phyloP scores from a whole-genome alignment of 176 grass and related monocot species.

The Tillandsia fasciculata region DNA sequence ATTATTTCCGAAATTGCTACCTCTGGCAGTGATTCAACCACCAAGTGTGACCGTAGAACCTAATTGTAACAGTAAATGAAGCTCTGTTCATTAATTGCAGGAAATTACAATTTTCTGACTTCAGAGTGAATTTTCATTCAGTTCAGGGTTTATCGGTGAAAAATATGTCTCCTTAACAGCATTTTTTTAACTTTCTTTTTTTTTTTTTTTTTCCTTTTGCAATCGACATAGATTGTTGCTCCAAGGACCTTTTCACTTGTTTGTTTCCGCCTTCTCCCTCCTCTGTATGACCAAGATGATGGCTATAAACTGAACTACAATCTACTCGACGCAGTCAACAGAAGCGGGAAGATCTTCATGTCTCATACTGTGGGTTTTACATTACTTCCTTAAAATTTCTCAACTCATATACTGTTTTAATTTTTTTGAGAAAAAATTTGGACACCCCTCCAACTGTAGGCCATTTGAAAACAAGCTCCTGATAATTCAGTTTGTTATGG shows the following conservation, averaged over 20 bases:
- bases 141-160: background rate
- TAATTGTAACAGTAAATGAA: too few species aligned
- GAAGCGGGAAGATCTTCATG: slow-evolving; percentile 53
- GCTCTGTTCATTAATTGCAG: too few species aligned
- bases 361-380: slow-evolving; percentile 43
- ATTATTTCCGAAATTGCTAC: too few species aligned
- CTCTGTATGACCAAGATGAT: slow-evolving; percentile 27
- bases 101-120: too few species aligned
- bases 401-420: background rate
- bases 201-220: background rate
- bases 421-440: too few species aligned
- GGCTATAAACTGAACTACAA: slow-evolving; percentile 49
- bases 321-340: slow-evolving; percentile 39
- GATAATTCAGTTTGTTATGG: too few species aligned
- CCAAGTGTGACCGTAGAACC: too few species aligned
- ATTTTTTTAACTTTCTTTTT: too few species aligned
- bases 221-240: slow-evolving; percentile 29
- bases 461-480: too few species aligned
- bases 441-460: too few species aligned
- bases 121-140: too few species aligned
- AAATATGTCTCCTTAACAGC: background rate
- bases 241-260: slow-evolving; percentile 51
- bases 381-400: background rate
- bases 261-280: slow-evolving; percentile 48
- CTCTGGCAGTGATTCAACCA: too few species aligned